Conservation (phyloP, 1,284 basidiomycete genomes). For the Sporisorium graminicola region DNA sequence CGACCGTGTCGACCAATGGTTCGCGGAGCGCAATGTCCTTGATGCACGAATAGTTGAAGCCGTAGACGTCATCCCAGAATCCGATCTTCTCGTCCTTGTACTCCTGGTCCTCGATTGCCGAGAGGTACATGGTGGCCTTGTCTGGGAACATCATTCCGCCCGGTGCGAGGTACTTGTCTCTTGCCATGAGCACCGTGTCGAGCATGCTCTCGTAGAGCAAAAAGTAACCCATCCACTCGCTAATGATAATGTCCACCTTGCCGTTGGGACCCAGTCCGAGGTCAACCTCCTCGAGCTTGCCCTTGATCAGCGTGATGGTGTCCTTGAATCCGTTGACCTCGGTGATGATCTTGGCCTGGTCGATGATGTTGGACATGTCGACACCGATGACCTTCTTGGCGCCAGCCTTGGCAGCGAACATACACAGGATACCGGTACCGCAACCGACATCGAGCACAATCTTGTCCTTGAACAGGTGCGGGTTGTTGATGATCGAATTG, state of each 20-base stretch:
- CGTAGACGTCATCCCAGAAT: constrained; percentile 99
- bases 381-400: constrained; percentile 88
- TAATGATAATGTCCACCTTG: constrained; percentile 93
- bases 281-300: constrained; percentile 90
- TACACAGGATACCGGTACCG: constrained; percentile 96
- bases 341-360: constrained; percentile 97
- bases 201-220: constrained; percentile 98
- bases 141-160: constrained; percentile 96
- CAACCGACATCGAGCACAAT: constrained; percentile 95
- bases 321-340: constrained; percentile 96
- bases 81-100: constrained; percentile 99
- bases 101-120: constrained; percentile 98
- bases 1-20: constrained; percentile 95
- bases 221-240: constrained; percentile 93
- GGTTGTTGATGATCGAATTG: constrained; percentile 92
- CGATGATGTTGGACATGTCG: constrained; percentile 99
- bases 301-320: constrained; percentile 93
- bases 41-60: constrained; percentile 99
- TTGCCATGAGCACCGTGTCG: constrained; percentile 94
- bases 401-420: constrained; percentile 99
- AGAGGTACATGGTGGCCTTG: constrained; percentile 90
- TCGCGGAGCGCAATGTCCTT: constrained; percentile 97
- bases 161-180: constrained; percentile 91
- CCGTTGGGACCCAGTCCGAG: constrained; percentile 70
- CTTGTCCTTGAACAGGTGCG: constrained; percentile 85